Base-by-base conservation (phyloP, 805 yeast species). In the Candida railenensis region DNA sequence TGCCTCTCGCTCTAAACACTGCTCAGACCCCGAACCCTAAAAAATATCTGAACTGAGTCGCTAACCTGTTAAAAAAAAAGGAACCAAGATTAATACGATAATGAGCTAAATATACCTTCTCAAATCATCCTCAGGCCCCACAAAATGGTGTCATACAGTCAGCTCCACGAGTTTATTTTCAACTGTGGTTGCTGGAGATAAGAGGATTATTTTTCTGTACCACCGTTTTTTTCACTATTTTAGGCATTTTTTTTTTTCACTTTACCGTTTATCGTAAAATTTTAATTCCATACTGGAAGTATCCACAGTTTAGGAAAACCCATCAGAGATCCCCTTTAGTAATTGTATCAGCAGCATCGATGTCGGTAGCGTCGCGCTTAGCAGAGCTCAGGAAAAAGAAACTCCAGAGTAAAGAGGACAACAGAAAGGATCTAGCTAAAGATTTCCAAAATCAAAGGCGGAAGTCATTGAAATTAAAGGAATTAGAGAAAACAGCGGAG, bases 311-410 rank as follows among this genome's bases (percentile, higher is more conserved):
- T 11, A 25, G 30, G 30, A 25, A 25, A 25, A 25, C 5, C 36
- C n/a, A n/a, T n/a, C n/a, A n/a, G n/a, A n/a, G n/a, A n/a, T n/a
- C n/a, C n/a, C n/a, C n/a, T n/a, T n/a, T n/a, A n/a, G n/a, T n/a
- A n/a, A n/a, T n/a, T n/a, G n/a, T n/a, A n/a, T n/a, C n/a, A n/a
- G n/a, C n/a, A n/a, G n/a, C n/a, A n/a, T n/a, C n/a, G n/a, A 37
- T 37, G 40, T 40, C 39, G 34, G 18, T 42, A 14, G 28, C 45
- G 16, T 18, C 48, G 5, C 37, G 51, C 39, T 44, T 56, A 9
- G 50, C 47, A 21, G 42, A 30, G 18, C 52, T 60, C 14, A 48
- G 56, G 42, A 53, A 52, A 16, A 54, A 50, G 44, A 52, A 56
- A 45, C 49, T 44, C 30, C 52, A 58, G 18, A 47, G 56, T 19